Evolutionary conservation across 148 eudicot species (phyloP).

Genomic region (Vaccinium macrocarpon): DNA sequence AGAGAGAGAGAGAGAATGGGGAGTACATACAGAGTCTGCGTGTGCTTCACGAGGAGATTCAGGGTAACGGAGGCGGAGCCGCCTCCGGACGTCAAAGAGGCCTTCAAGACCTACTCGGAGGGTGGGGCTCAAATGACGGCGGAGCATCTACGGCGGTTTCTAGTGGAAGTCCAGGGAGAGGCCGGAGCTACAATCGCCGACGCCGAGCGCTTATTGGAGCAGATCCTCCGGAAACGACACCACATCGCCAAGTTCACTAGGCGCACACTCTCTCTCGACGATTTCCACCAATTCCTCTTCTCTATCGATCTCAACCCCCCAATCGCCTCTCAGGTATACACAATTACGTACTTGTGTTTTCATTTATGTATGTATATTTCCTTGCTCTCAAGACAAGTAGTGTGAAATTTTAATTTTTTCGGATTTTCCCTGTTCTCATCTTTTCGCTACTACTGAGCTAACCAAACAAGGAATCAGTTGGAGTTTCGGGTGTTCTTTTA

Average conservation of each 20-base stretch:
- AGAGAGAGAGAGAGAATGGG: slow-evolving; percentile 20
- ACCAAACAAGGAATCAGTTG: neutral
- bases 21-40: slow-evolving; percentile 67
- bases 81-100: slow-evolving; percentile 56
- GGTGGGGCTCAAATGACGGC: slow-evolving; percentile 57
- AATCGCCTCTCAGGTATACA: slow-evolving; percentile 42
- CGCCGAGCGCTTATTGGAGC: slow-evolving; percentile 42
- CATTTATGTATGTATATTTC: neutral
- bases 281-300: slow-evolving; percentile 65
- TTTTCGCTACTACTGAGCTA: neutral
- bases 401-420: neutral
- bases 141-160: slow-evolving; percentile 56
- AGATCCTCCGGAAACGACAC: slow-evolving; percentile 49
- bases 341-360: neutral
- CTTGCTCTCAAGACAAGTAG: neutral
- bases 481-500: neutral
- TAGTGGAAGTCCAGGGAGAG: slow-evolving; percentile 47
- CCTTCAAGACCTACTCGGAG: slow-evolving; percentile 42
- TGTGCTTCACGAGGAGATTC: slow-evolving; percentile 68
- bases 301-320: slow-evolving; percentile 69
- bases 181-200: slow-evolving; percentile 24
- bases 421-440: neutral
- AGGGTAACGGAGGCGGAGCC: slow-evolving; percentile 49
- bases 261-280: slow-evolving; percentile 57
- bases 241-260: slow-evolving; percentile 52